These are phyloP conservation scores for Pseudogymnoascus sp. DNA, from an alignment of 2,329 filamentous ascomycete species.

Conservation along the genomic window DNA sequence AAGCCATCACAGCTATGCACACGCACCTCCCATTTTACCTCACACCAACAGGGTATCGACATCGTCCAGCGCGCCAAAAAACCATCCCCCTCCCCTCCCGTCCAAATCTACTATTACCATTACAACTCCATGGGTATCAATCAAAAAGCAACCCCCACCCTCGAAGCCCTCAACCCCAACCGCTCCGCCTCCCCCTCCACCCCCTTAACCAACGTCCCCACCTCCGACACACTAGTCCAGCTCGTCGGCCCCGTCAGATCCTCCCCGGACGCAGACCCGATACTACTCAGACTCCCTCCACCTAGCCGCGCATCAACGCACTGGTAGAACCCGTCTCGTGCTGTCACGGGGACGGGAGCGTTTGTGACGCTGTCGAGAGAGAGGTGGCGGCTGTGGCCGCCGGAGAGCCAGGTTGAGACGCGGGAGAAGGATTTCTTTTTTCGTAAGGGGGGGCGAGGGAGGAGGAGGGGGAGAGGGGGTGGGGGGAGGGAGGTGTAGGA, in stretches of 20 bases:
- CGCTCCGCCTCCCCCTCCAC: conserved; percentile 18
- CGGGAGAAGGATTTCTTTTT: conserved; percentile 61
- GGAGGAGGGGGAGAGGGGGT: conserved; percentile 49
- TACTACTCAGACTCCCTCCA: conserved; percentile 37
- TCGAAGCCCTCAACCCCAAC: conserved; percentile 22
- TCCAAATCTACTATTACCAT: not conserved
- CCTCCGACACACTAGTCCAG: conserved; percentile 35
- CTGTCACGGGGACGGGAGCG: conserved; percentile 42
- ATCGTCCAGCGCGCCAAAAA: not conserved
- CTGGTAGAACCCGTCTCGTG: conserved; percentile 51
- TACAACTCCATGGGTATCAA: conserved; percentile 15
- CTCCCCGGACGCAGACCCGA: conserved; percentile 37
- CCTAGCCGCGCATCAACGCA: conserved; percentile 32
- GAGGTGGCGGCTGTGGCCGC: conserved; percentile 31
- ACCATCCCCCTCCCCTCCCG: not conserved
- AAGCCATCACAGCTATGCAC: not conserved
- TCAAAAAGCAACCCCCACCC: conserved; percentile 42
- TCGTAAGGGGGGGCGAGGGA: conserved; percentile 47
- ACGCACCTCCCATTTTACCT: not conserved
- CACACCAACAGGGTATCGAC: not conserved
- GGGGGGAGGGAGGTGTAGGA: conserved; percentile 31
- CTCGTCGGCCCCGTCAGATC: conserved; percentile 38
- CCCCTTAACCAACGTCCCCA: conserved; percentile 22
- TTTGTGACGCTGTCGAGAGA: conserved; percentile 48
- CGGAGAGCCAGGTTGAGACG: conserved; percentile 53